These are phyloP conservation scores for Entelexis paramagnoliae DNA, from an alignment of 1,139 yeast genomes.

Conservation along the genomic window DNA sequence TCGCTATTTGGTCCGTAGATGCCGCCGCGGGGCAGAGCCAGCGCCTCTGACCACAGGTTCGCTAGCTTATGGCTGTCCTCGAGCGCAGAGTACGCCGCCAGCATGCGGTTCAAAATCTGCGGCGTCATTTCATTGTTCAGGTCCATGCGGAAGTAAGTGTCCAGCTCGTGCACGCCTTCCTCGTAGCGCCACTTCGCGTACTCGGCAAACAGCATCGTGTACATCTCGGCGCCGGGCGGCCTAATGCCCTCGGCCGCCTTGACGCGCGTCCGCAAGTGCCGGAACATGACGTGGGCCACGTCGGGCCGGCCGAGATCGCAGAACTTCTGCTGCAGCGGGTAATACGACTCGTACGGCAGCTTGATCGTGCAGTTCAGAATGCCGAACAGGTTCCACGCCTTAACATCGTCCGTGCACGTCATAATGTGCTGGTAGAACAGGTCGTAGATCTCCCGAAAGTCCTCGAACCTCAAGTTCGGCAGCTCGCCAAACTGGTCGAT, in stretches of 20 bases:
- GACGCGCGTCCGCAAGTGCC: slow-evolving; percentile 48
- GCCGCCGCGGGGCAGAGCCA: slow-evolving; percentile 40
- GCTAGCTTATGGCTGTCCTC: slow-evolving; percentile 52
- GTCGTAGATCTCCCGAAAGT: slow-evolving; percentile 35
- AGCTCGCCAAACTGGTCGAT: slow-evolving; percentile 48
- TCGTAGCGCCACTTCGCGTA: slow-evolving; percentile 53
- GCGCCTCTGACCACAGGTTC: slow-evolving; percentile 51
- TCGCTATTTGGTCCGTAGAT: slow-evolving; percentile 48
- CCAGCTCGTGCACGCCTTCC: slow-evolving; percentile 60
- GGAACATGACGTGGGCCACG: slow-evolving; percentile 54
- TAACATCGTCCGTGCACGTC: slow-evolving; percentile 36
- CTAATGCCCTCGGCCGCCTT: slow-evolving; percentile 47
- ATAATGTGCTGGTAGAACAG: slow-evolving; percentile 42
- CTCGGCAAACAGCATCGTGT: slow-evolving; percentile 47
- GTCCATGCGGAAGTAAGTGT: slow-evolving; percentile 59
- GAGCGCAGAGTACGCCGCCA: slow-evolving; percentile 56
- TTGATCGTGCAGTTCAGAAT: slow-evolving; percentile 48
- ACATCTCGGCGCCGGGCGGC: slow-evolving; percentile 59
- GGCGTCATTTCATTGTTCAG: slow-evolving; percentile 49
- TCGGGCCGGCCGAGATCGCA: slow-evolving; percentile 50
- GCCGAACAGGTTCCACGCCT: slow-evolving; percentile 57
- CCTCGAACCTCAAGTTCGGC: slow-evolving; percentile 31
- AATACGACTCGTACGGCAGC: slow-evolving; percentile 51
- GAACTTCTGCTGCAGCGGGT: slow-evolving; percentile 52
- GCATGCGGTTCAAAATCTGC: slow-evolving; percentile 48